These are phyloP conservation scores for Oleoguttula mirabilis DNA, from an alignment of 495 filamentous ascomycete genomes.

Conservation along the genomic window DNA sequence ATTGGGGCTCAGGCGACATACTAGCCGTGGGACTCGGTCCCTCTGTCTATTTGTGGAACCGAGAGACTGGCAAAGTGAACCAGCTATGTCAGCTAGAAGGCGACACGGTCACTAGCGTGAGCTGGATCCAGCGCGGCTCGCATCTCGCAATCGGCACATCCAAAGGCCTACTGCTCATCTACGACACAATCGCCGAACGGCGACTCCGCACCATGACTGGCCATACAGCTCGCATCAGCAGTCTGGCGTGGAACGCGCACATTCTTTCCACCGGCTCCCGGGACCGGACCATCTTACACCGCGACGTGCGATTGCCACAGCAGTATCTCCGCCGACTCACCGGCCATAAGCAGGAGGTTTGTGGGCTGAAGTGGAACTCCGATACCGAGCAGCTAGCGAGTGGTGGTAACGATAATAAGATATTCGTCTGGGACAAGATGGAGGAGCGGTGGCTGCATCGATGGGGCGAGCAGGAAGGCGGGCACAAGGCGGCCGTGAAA, in stretches of 20 bases:
- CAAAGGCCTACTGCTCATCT: constrained; percentile 91
- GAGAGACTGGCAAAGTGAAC: constrained; percentile 69
- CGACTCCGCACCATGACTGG: constrained; percentile 91
- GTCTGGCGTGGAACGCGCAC: constrained; percentile 94
- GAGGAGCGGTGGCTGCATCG: constrained; percentile 78
- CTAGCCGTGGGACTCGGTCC: constrained; percentile 83
- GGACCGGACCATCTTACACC: constrained; percentile 85
- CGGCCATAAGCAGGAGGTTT: constrained; percentile 98
- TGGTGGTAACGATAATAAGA: constrained; percentile 94
- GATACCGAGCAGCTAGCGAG: constrained; percentile 92
- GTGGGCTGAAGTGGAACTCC: constrained; percentile 93
- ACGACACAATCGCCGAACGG: constrained; percentile 79
- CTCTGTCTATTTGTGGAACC: constrained; percentile 99
- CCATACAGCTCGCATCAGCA: constrained; percentile 80
- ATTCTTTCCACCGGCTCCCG: constrained; percentile 92
- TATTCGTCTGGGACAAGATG: constrained; percentile 96
- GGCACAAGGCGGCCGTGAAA: constrained; percentile 91
- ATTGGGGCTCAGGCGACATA: constrained; percentile 94
- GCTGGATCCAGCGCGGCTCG: constrained; percentile 90
- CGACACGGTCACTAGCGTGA: constrained; percentile 90
- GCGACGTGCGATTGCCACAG: constrained; percentile 86
- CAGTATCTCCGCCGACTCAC: constrained; percentile 72
- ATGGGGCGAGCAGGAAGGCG: constrained; percentile 81
- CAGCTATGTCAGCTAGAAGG: constrained; percentile 88
- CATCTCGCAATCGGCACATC: constrained; percentile 90